Base-by-base conservation (phyloP, 371 early-diverging fungal species). In the Mortierella sp. region DNA sequence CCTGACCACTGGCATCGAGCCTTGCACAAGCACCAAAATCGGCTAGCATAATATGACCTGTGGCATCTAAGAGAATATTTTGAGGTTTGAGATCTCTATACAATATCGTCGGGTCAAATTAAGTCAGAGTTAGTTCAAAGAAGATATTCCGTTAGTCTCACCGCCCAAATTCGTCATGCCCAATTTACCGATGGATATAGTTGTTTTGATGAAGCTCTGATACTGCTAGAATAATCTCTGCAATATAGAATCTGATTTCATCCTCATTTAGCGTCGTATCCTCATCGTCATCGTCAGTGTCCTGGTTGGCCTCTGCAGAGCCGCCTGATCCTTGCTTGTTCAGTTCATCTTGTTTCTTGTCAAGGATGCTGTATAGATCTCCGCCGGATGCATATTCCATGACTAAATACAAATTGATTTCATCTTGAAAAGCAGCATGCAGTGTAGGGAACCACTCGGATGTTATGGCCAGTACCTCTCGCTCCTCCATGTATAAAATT, bases 371-470 rank as follows among this genome's bases (percentile, higher is more conserved):
- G 90, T 99, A 98, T 70, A 99, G 83, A 83, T 97, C 97, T 62
- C 98, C 97, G 47, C 97, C 99, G 1, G 98, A 96, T 22, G 97
- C 87, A 84, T 96, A 98, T 84, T 98, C 99, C 99, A 98, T 98
- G 40, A 98, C 94, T 77, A 98, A 88, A 84, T 97, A 98, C 48
- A 98, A 84, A 76, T 94, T 94, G 50, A 90, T 86, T 28, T 88
- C 81, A 63, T 98, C 98, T 84, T 99, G 98, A 83, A 99, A 99
- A 8, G 97, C 94, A 59, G 94, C 95, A 83, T 95, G 93, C 47
- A 98, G 89, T 57, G 58, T 72, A 5, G 89, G 93, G 43, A 97
- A 91, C 96, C 97, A 97, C 36, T 84, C 78, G 28, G 93, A 94
- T 47, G 88, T 87, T 75, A 93, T 86, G 11, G 95, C 93, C 53